Evolutionary conservation across 352 stramenopile genomes (phyloP).

Genomic region (Phytophthora pinifolia): DNA sequence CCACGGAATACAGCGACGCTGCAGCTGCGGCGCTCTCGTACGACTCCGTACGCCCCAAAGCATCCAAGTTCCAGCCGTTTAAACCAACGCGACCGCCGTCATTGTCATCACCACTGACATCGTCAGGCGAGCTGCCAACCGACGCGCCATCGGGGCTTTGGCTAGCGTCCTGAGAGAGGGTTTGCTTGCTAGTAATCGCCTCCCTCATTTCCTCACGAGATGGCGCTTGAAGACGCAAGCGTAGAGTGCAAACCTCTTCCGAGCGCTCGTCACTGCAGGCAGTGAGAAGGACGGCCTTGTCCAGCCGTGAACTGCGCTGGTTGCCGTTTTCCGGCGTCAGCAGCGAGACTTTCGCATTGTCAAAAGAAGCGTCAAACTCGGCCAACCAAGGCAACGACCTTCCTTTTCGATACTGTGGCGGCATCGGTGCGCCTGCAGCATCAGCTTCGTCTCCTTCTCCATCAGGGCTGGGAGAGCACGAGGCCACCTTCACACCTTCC

Average conservation of each 20-base stretch:
- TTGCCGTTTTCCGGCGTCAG: constrained; percentile 54
- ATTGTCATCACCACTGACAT: constrained; percentile 78
- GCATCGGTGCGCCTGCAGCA: constrained; percentile 17
- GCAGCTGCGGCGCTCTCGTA: constrained; percentile 60
- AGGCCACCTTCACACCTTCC: constrained; percentile 58
- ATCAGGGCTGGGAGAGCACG: constrained; percentile 17
- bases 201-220: constrained; percentile 48
- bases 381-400: constrained; percentile 57
- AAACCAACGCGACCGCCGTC: constrained; percentile 72
- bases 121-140: constrained; percentile 23
- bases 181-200: constrained; percentile 60
- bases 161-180: constrained; percentile 67
- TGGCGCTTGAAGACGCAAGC: constrained; percentile 49
- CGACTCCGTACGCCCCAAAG: constrained; percentile 50
- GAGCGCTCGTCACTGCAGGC: constrained; percentile 36
- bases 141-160: constrained; percentile 47
- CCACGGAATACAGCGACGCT: constrained; percentile 58
- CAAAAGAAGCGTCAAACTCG: constrained; percentile 66
- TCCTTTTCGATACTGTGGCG: constrained; percentile 20
- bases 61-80: constrained; percentile 82
- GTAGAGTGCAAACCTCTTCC: constrained; percentile 44
- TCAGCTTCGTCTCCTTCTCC: constrained; percentile 7
- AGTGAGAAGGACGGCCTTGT: constrained; percentile 50
- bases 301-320: constrained; percentile 44
- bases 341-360: constrained; percentile 46